phyloP scores from a whole-genome alignment of 2,329 filamentous ascomycete species.

The Acrocalymma vagum region DNA sequence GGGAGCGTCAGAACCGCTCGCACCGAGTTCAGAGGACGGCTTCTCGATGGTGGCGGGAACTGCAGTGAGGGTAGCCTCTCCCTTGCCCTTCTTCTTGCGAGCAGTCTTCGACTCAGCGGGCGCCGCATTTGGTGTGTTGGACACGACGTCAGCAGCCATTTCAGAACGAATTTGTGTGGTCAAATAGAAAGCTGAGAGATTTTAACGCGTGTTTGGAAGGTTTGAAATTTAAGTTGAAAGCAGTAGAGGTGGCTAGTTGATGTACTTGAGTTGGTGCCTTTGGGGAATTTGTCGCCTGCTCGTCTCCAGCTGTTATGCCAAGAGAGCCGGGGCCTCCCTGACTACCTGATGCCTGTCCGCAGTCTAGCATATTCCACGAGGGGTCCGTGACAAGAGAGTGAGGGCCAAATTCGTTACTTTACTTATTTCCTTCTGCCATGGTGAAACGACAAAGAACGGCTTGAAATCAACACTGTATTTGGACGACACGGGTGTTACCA shows the following conservation, averaged over 20 bases:
- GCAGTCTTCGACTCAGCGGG: constrained; percentile 63
- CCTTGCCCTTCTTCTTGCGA: constrained; percentile 62
- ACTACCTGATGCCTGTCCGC: too few relatives aligned
- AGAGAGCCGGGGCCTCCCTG: too few relatives aligned
- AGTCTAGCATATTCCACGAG: too few relatives aligned
- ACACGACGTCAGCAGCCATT: constrained; percentile 64
- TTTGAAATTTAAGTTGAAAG: too few relatives aligned
- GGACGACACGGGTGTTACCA: too few relatives aligned
- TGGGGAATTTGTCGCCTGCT: constrained; percentile 17
- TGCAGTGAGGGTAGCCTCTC: constrained; percentile 52
- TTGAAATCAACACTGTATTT: too few relatives aligned
- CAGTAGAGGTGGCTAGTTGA: constrained; percentile 15
- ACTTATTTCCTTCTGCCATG: too few relatives aligned
- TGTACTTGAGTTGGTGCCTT: constrained; percentile 17
- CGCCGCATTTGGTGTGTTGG: constrained; percentile 70
- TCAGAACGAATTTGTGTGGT: constrained; percentile 17
- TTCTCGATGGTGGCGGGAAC: constrained; percentile 52
- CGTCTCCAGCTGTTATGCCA: constrained; percentile 16
- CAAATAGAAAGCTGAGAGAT: constrained; percentile 8
- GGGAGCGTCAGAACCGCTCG: constrained; percentile 39
- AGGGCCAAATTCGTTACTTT: too few relatives aligned
- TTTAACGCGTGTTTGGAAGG: constrained; percentile 26
- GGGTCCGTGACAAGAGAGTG: too few relatives aligned
- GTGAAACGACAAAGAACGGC: too few relatives aligned
- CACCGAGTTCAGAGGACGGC: constrained; percentile 38